phyloP scores from a whole-genome alignment of 106 monocot genomes.

The Dendrobium chrysotoxum region DNA sequence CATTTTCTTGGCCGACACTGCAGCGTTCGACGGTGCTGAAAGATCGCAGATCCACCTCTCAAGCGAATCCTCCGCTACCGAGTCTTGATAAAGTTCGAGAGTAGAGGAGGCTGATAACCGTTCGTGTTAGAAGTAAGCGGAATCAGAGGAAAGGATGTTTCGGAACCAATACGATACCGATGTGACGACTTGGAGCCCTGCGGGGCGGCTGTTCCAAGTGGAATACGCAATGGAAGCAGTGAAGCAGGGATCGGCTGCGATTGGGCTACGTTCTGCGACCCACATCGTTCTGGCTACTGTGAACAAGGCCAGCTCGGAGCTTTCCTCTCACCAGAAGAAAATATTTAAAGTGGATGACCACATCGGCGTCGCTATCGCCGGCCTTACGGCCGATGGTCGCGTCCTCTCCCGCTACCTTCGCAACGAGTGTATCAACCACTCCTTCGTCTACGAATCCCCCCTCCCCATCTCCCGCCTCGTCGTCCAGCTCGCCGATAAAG shows the following conservation, averaged over 20 bases:
- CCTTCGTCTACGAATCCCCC: conserved; percentile 83
- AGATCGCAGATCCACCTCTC: no score
- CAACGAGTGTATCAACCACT: conserved; percentile 91
- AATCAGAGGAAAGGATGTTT: conserved; percentile 41
- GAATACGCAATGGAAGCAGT: conserved; percentile 99
- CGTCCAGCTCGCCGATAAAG: conserved; percentile 89
- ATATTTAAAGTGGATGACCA: conserved; percentile 91
- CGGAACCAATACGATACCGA: conserved; percentile 98
- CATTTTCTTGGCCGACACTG: no score
- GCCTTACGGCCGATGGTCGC: conserved; percentile 85
- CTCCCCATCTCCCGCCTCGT: conserved; percentile 76
- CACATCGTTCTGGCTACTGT: conserved; percentile 81
- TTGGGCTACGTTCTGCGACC: conserved; percentile 71
- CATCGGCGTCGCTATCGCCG: conserved; percentile 89
- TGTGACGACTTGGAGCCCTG: conserved; percentile 95
- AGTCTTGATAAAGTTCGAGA: no score
- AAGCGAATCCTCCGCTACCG: no score
- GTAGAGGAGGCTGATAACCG: no score
- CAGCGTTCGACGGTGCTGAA: no score
- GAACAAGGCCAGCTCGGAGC: conserved; percentile 87
- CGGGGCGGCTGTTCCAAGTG: conserved; percentile 93
- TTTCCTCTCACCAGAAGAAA: conserved; percentile 90
- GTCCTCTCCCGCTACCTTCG: conserved; percentile 74
- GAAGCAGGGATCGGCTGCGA: conserved; percentile 72
- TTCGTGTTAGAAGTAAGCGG: not conserved